Conservation (phyloP, 345 rosid species). For the Aquilaria yunnanensis region DNA sequence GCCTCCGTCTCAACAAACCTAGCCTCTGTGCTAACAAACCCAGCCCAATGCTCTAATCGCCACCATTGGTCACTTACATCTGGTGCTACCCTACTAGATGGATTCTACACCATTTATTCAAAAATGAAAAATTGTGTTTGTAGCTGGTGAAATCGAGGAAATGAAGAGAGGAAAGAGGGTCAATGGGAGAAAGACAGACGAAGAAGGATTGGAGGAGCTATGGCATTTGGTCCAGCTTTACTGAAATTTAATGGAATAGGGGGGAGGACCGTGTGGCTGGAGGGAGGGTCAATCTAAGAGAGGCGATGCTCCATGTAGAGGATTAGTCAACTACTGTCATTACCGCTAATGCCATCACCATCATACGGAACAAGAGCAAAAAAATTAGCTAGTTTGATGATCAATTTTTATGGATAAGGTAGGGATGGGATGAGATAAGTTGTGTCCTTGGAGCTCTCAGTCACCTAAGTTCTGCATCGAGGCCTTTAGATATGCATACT, state of each 20-base stretch:
- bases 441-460: no score
- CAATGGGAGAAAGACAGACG: constrained; percentile 40
- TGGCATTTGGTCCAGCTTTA: constrained; percentile 18
- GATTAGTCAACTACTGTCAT: constrained; percentile 26
- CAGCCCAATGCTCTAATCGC: no score
- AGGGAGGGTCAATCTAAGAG: constrained; percentile 59
- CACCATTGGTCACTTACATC: no score
- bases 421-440: no score
- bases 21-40: no score
- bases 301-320: constrained; percentile 57
- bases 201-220: constrained; percentile 30
- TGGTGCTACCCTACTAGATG: no score
- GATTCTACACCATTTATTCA: constrained; percentile 52
- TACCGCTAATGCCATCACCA: constrained; percentile 26
- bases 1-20: no score
- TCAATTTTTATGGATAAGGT: no score
- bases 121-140: constrained; percentile 34
- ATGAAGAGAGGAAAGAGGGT: constrained; percentile 48
- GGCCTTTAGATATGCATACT: no score
- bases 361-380: neutral
- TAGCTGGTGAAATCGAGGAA: constrained; percentile 36
- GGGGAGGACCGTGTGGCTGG: constrained; percentile 22
- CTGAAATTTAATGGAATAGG: constrained; percentile 30
- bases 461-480: no score
- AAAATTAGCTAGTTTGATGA: no score